phyloP scores from a whole-genome alignment of 805 yeast genomes.

The Candida silvicultrix region DNA sequence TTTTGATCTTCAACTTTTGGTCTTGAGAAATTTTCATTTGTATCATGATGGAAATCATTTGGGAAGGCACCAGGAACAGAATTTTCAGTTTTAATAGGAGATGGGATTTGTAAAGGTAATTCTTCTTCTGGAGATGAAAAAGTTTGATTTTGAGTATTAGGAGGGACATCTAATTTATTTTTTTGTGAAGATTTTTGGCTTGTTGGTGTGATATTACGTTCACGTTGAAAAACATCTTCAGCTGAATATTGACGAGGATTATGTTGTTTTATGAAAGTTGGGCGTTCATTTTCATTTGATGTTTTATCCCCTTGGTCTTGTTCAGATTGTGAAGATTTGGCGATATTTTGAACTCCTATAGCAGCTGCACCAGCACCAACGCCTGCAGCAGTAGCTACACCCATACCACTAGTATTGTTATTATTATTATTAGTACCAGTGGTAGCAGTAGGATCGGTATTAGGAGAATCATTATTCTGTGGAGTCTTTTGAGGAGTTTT shows the following conservation, averaged over 20 bases:
- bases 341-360: neutral
- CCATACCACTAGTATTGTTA: neutral
- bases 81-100: conserved; percentile 18
- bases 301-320: too few species aligned
- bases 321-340: neutral
- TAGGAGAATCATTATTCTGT: too few species aligned
- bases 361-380: conserved; percentile 5
- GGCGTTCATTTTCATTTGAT: neutral
- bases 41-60: conserved; percentile 6
- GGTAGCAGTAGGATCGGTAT: too few species aligned
- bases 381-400: neutral
- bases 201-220: neutral
- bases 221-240: conserved; percentile 19
- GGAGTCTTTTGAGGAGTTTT: conserved; percentile 11
- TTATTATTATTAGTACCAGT: too few species aligned
- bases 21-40: too few species aligned
- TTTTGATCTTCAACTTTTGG: too few species aligned
- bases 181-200: neutral
- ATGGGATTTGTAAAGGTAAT: conserved; percentile 22
- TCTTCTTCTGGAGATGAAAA: conserved; percentile 16
- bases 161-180: neutral
- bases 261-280: neutral
- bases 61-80: conserved; percentile 8
- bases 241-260: conserved; percentile 9
- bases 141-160: neutral